Evolutionary conservation across 345 rosid genomes (phyloP).

Genomic region (Corchorus capsularis): DNA sequence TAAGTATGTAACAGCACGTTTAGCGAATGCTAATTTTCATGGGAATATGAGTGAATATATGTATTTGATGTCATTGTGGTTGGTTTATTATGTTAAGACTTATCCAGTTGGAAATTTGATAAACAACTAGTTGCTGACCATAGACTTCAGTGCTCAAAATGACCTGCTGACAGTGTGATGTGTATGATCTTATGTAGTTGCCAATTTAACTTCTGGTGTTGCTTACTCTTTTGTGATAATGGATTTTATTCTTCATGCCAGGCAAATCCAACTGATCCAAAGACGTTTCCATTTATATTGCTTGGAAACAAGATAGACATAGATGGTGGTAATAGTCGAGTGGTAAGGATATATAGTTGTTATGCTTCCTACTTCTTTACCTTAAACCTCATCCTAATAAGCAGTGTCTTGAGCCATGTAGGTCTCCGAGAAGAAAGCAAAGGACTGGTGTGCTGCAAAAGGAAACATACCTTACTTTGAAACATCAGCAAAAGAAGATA

Average conservation of each 20-base stretch:
- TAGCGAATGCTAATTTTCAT: neutral
- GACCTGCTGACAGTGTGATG: neutral
- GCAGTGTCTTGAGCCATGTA: constrained; percentile 25
- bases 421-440: constrained; percentile 99
- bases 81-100: neutral
- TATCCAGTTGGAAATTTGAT: neutral
- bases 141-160: neutral
- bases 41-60: neutral
- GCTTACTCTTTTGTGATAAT: neutral
- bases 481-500: constrained; percentile 96
- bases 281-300: constrained; percentile 75
- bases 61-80: neutral
- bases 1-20: neutral
- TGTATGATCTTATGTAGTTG: constrained; percentile 15
- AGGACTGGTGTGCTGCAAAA: constrained; percentile 92
- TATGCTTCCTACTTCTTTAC: neutral
- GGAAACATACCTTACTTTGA: constrained; percentile 90
- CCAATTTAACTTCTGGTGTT: constrained; percentile 7
- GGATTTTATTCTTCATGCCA: constrained; percentile 34
- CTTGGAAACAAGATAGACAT: constrained; percentile 98
- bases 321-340: constrained; percentile 99
- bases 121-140: neutral
- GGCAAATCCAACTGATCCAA: constrained; percentile 87
- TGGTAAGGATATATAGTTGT: constrained; percentile 51
- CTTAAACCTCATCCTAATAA: constrained; percentile 7